Percentiles rank a stretch among this genome's conserved stretches.
These are phyloP conservation scores for Didymella glomerata DNA, from an alignment of 2,329 filamentous ascomycete genomes.

Conservation along the genomic window DNA sequence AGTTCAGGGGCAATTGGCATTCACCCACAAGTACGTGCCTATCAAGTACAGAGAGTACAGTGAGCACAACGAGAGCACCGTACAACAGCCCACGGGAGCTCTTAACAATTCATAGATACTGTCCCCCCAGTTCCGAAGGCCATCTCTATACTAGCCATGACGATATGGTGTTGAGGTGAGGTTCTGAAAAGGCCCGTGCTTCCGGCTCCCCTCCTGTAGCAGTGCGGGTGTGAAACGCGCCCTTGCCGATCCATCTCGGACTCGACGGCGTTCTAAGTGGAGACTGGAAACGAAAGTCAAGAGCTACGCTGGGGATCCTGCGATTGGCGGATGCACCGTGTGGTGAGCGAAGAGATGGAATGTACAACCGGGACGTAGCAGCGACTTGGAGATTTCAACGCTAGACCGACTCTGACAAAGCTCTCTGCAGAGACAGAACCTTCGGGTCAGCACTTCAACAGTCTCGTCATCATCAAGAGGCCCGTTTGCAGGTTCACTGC, in stretches of 20 bases:
- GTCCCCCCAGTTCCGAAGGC: neutral
- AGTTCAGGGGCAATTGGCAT: neutral
- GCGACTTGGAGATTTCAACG: neutral
- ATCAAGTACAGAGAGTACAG: neutral
- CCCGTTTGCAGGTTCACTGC: neutral
- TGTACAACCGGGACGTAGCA: neutral
- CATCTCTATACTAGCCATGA: constrained; percentile 10
- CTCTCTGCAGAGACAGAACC: constrained; percentile 1
- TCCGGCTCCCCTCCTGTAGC: constrained; percentile 24
- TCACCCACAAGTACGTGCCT: neutral
- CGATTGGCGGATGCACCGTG: constrained; percentile 1
- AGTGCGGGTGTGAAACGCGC: constrained; percentile 23
- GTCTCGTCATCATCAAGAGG: constrained; percentile 17
- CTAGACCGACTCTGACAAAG: constrained; percentile 5
- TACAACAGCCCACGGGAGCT: neutral
- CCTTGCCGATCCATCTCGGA: constrained; percentile 30
- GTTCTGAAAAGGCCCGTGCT: constrained; percentile 14
- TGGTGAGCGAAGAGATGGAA: constrained; percentile 6
- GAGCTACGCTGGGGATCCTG: constrained; percentile 35
- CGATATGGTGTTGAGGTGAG: constrained; percentile 18
- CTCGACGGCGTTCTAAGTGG: constrained; percentile 18
- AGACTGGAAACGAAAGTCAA: constrained; percentile 17
- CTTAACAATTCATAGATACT: neutral
- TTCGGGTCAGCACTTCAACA: constrained; percentile 1
- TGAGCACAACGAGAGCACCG: neutral